Conservation (phyloP, 257 asterid genomes). For the Solanum virginianum region DNA sequence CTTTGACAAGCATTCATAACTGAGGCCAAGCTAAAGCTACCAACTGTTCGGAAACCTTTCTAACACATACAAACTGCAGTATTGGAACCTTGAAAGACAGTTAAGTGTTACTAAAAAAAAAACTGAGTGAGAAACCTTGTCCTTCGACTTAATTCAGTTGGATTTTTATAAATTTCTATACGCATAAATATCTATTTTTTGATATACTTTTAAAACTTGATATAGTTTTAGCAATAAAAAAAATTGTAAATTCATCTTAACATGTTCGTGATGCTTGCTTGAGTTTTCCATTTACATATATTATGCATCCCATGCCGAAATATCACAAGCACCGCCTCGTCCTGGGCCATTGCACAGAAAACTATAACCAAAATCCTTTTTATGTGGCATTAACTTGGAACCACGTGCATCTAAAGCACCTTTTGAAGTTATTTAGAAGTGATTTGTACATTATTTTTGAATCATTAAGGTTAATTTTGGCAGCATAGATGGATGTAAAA, state of each 20-base stretch:
- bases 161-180: background rate
- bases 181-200: background rate
- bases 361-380: too few relatives aligned
- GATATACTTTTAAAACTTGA: background rate
- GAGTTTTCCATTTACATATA: background rate
- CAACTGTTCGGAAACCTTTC: background rate
- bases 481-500: background rate
- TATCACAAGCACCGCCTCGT: too few relatives aligned
- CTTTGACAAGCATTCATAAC: background rate
- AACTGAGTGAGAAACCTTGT: background rate
- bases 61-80: background rate
- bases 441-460: background rate
- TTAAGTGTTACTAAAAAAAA: background rate
- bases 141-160: background rate
- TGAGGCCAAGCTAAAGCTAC: background rate
- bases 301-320: too few relatives aligned
- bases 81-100: background rate
- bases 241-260: background rate
- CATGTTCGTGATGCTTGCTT: background rate
- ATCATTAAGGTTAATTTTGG: background rate
- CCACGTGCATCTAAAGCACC: too few relatives aligned
- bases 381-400: too few relatives aligned
- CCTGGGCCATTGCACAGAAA: too few relatives aligned
- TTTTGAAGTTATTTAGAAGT: background rate
- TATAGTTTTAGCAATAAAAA: background rate